These are phyloP conservation scores for Trifolium fragiferum DNA, from an alignment of 306 rosid species.

Conservation along the genomic window DNA sequence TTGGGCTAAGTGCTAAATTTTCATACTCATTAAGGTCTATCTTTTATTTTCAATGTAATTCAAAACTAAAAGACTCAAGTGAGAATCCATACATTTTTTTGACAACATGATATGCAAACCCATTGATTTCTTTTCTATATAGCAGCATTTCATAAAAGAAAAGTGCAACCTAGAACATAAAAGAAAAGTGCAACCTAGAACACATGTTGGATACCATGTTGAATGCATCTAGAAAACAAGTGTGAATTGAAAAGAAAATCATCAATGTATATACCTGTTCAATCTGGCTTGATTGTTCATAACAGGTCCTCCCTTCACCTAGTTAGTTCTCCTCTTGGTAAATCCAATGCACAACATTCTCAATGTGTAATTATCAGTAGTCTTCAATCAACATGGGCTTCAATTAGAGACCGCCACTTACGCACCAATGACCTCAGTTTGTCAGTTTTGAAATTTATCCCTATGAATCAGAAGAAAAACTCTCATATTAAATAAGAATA, in stretches of 20 bases:
- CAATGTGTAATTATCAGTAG: constrained; percentile 77
- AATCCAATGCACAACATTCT: constrained; percentile 97
- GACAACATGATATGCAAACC: too few relatives aligned
- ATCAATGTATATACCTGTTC: constrained; percentile 59
- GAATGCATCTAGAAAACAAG: background rate
- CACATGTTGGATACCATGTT: background rate
- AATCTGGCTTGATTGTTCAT: constrained; percentile 89
- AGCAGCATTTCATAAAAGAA: background rate
- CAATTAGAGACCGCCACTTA: constrained; percentile 89
- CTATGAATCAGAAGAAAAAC: constrained; percentile 45
- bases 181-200: too few relatives aligned
- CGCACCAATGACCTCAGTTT: constrained; percentile 88
- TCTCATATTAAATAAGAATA: background rate
- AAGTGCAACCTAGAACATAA: background rate
- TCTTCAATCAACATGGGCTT: constrained; percentile 92
- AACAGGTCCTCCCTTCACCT: constrained; percentile 93
- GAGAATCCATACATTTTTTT: too few relatives aligned
- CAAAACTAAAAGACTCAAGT: too few relatives aligned
- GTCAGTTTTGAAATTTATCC: constrained; percentile 89
- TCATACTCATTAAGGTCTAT: too few relatives aligned
- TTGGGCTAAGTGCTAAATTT: too few relatives aligned
- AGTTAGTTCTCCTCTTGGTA: constrained; percentile 79
- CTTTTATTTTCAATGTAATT: too few relatives aligned
- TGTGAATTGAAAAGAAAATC: background rate
- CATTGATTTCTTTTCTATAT: background rate